Evolutionary conservation across 78 protist species (phyloP).

Genomic region (Monosiga brevicollis): DNA sequence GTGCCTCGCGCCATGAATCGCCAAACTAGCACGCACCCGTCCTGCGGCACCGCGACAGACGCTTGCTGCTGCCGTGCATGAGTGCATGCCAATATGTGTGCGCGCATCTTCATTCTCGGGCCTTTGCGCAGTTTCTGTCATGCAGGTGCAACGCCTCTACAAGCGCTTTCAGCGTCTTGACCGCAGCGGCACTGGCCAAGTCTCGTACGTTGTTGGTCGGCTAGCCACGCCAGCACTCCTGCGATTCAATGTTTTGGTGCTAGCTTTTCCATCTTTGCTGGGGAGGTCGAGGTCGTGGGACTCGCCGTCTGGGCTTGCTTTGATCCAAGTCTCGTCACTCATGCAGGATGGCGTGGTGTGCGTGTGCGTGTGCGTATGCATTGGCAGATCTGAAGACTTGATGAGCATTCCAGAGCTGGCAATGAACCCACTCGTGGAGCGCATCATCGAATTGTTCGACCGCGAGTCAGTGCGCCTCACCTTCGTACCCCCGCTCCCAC

Average conservation of each 20-base stretch:
- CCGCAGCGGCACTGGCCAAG: background rate
- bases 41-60: background rate
- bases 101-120: background rate
- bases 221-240: background rate
- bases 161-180: background rate
- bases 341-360: background rate
- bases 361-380: too few relatives aligned
- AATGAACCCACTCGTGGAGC: background rate
- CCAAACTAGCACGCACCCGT: background rate
- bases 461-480: background rate
- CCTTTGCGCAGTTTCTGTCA: background rate
- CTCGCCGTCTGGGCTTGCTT: background rate
- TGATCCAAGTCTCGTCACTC: background rate
- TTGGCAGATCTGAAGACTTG: background rate
- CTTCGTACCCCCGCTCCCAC: background rate
- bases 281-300: background rate
- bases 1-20: background rate
- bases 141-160: background rate
- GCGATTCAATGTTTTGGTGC: background rate
- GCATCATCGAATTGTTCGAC: background rate
- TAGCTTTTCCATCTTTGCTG: too few relatives aligned
- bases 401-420: background rate
- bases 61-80: background rate
- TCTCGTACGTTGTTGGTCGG: background rate
- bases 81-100: background rate